Evolutionary conservation across 78 protist species (phyloP).

Genomic region (Pigoraptor vietnamica): DNA sequence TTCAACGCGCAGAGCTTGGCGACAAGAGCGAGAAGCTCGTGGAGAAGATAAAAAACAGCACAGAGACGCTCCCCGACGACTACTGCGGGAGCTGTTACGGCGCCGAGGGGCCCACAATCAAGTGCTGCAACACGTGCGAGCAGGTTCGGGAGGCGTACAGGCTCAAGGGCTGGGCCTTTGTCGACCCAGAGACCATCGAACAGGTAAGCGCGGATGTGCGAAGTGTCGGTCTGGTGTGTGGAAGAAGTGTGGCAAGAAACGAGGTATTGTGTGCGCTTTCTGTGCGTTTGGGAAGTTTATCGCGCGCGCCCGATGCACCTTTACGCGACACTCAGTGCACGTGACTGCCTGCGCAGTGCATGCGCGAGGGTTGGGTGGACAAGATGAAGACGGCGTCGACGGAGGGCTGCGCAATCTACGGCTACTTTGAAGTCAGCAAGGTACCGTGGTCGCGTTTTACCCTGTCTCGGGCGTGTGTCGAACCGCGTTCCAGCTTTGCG

Average conservation of each 20-base stretch:
- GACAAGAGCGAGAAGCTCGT: background rate
- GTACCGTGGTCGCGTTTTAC: background rate
- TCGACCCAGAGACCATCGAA: conserved; percentile 23
- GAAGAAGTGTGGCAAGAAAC: no score
- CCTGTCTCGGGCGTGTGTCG: background rate
- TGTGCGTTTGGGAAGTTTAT: background rate
- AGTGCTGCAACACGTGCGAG: conserved; percentile 88
- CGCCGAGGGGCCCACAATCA: conserved; percentile 44
- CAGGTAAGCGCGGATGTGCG: conserved; percentile 29
- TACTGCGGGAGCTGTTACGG: conserved; percentile 77
- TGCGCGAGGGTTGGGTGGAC: background rate
- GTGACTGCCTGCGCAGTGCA: no score
- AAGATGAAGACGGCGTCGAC: background rate
- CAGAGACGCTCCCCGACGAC: background rate
- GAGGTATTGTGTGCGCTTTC: no score
- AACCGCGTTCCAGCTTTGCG: no score
- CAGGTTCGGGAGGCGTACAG: conserved; percentile 65
- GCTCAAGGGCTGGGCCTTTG: conserved; percentile 72
- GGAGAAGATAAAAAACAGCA: background rate
- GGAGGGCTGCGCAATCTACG: conserved; percentile 84
- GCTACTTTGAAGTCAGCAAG: conserved; percentile 61
- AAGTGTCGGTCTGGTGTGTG: background rate
- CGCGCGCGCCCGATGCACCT: no score
- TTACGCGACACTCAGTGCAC: no score
- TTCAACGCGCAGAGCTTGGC: background rate